These are phyloP conservation scores for Candida verbasci DNA, from an alignment of 805 yeast species.

Conservation along the genomic window DNA sequence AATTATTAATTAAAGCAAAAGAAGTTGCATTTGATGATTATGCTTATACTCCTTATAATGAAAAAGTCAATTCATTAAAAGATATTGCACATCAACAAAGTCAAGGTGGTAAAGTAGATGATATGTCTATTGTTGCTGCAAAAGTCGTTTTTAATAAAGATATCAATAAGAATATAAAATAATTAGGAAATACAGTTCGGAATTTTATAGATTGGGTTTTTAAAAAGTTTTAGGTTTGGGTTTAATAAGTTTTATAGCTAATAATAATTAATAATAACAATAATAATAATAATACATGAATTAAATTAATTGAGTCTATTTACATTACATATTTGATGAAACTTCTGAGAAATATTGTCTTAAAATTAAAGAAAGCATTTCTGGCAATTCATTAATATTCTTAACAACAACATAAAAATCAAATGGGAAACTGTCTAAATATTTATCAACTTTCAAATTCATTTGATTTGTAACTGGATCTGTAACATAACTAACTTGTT, in stretches of 20 bases:
- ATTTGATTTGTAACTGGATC: conserved; percentile 61
- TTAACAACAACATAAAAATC: conserved; percentile 94
- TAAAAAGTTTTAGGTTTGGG: neutral
- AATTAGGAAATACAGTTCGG: neutral
- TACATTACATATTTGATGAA: conserved; percentile 13
- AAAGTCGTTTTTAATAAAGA: conserved; percentile 23
- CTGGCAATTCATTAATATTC: conserved; percentile 84
- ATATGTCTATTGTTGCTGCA: conserved; percentile 49
- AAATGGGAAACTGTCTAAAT: conserved; percentile 92
- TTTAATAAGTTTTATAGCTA: neutral
- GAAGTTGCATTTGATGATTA: conserved; percentile 49
- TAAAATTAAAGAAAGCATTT: conserved; percentile 80
- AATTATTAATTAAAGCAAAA: conserved; percentile 41
- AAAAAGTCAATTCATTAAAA: conserved; percentile 40
- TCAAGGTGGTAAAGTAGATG: conserved; percentile 53
- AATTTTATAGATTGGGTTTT: conserved; percentile 1
- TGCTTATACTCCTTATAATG: conserved; percentile 52
- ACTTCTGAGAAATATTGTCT: conserved; percentile 86
- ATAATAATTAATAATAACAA: conserved; percentile 1
- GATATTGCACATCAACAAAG: conserved; percentile 25
- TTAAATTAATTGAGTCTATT: neutral
- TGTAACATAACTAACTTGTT: conserved; percentile 79
- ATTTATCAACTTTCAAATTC: conserved; percentile 73
- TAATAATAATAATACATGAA: conserved; percentile 4
- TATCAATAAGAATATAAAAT: neutral